phyloP scores from a whole-genome alignment of 345 rosid species.

The Lenwebbia sp. region DNA sequence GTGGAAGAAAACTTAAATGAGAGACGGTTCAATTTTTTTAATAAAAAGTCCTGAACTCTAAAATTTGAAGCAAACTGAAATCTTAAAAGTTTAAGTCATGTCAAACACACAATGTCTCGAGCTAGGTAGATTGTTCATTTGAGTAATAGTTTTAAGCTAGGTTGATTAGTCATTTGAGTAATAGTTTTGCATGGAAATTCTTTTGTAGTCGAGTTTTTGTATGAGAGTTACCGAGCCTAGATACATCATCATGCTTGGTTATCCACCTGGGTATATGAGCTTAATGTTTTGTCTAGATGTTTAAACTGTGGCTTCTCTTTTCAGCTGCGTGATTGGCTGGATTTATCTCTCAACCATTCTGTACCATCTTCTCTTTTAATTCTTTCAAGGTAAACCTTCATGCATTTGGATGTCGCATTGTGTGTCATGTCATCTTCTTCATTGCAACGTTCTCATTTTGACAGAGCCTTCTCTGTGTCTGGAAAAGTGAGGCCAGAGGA shows the following conservation, averaged over 20 bases:
- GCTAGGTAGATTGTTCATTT: neutral
- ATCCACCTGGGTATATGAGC: neutral
- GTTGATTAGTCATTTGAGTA: neutral
- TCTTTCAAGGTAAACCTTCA: constrained; percentile 57
- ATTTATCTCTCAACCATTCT: constrained; percentile 82
- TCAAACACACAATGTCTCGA: neutral
- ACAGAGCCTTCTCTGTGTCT: constrained; percentile 79
- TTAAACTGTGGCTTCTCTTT: constrained; percentile 5
- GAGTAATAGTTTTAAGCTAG: neutral
- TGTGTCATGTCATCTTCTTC: neutral
- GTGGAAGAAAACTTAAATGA: neutral
- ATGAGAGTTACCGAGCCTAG: neutral
- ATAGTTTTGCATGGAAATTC: neutral
- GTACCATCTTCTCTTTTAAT: constrained; percentile 92
- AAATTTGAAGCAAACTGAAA: neutral
- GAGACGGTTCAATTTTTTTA: neutral
- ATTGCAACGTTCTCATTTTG: neutral
- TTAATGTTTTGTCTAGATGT: neutral
- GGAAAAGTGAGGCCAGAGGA: constrained; percentile 95
- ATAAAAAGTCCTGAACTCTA: neutral
- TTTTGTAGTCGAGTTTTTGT: neutral
- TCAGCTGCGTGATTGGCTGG: constrained; percentile 92
- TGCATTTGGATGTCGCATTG: neutral
- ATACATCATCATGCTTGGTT: neutral
- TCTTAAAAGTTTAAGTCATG: neutral